Evolutionary conservation across 1,139 yeast genomes (phyloP), one percentile per base, ranked within the genome.

Genomic region (Geotrichum histeridarum): DNA sequence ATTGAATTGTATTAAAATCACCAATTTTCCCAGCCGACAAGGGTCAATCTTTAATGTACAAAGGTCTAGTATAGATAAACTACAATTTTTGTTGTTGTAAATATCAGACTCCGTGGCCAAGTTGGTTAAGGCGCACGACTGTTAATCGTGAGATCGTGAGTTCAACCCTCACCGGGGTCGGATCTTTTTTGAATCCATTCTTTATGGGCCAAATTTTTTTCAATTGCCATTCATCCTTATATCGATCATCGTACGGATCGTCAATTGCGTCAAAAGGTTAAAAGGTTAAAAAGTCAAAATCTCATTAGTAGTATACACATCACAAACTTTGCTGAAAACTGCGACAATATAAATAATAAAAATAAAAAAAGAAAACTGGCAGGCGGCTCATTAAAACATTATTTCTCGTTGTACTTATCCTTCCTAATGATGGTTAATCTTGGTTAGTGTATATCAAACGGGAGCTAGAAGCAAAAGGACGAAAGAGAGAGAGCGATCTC

Each of bases 111-210:
- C 69, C 78, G 78, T 76, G 79, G 79, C 79, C 79, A 75, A 76
- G 79, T 66, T 75, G 79, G 79, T 69, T 75, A 75, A 76, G 79
- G 79, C 79, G 79, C 74, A 71, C 73, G 79, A 76, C 79, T 76
- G 79, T 76, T 76, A 74, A 76, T 76, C 79, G 74, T 71, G 72
- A 76, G 79, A 76, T 75, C 78, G 79, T 67, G 78, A 76, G 79
- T 76, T 76, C 79, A 73, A 76, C 66, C 79, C 77, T 65, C 68
- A 53, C 69, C 68, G 68, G 60, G 69, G 67, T 65, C 68, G 68
- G 39, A 37, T 37, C 2, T 37, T 37, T 37, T 37, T 37, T 8
- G n/a, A n/a, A 33, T 33, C 2, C 37, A 4, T 12, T n/a, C 7
- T 6, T 12, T 33, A 32, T 32, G 35, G 35, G 35, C 11, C 35